A percentile compares a stretch with the other conserved stretches of the same genome.
Conservation (phyloP, 805 yeast genomes). For the Spathaspora arborariae region DNA sequence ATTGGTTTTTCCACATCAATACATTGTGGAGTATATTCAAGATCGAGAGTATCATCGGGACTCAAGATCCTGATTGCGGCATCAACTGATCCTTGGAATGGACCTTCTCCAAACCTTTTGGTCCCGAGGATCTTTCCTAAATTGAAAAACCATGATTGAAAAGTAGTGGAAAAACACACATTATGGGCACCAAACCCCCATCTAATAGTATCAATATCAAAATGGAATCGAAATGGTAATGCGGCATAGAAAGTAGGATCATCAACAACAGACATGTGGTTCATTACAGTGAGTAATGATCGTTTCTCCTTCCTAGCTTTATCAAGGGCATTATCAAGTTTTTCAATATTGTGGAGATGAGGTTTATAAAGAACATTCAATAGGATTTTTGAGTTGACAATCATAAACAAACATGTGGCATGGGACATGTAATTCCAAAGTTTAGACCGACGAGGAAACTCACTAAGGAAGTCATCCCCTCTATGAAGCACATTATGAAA, state of each 20-base stretch:
- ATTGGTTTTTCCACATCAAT: slow-evolving; percentile 26
- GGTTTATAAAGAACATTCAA: slow-evolving; percentile 64
- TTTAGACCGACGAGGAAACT: slow-evolving; percentile 55
- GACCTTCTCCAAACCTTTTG: slow-evolving; percentile 86
- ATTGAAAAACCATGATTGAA: slow-evolving; percentile 63
- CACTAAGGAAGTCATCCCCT: slow-evolving; percentile 67
- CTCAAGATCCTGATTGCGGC: slow-evolving; percentile 77
- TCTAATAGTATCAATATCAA: slow-evolving; percentile 63
- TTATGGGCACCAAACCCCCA: slow-evolving; percentile 97
- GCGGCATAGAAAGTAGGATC: slow-evolving; percentile 91
- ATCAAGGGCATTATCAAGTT: slow-evolving; percentile 60
- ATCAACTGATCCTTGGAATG: slow-evolving; percentile 86
- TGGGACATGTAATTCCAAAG: slow-evolving; percentile 70
- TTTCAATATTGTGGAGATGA: slow-evolving; percentile 55
- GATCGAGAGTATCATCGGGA: slow-evolving; percentile 66
- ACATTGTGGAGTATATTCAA: slow-evolving; percentile 35
- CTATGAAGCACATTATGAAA: slow-evolving; percentile 62
- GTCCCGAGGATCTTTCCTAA: slow-evolving; percentile 88
- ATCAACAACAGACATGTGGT: slow-evolving; percentile 88
- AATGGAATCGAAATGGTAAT: slow-evolving; percentile 66
- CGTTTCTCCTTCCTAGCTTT: slow-evolving; percentile 65
- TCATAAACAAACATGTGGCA: slow-evolving; percentile 63
- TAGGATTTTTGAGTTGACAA: slow-evolving; percentile 59
- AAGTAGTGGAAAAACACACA: slow-evolving; percentile 66
- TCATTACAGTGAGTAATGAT: slow-evolving; percentile 81